phyloP scores from a whole-genome alignment of 495 filamentous ascomycete species.

The Pseudotulostoma volvatum region DNA sequence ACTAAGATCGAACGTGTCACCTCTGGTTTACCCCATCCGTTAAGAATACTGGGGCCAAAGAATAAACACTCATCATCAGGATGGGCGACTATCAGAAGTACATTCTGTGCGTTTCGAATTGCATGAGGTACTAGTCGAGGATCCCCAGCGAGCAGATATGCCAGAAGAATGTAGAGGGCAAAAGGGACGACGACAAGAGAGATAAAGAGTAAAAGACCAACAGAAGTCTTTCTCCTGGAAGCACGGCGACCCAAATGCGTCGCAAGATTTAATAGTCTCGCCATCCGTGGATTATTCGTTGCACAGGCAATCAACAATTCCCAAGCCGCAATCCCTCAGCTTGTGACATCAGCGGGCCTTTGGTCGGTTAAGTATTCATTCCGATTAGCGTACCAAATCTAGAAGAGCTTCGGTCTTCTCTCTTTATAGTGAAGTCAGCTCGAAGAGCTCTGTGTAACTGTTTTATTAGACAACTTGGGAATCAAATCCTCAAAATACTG shows the following conservation, averaged over 20 bases:
- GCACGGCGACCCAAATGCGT: constrained; percentile 3
- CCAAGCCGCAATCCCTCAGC: too few species aligned
- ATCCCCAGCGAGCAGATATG: constrained; percentile 21
- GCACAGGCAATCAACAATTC: too few species aligned
- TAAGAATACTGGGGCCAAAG: constrained; percentile 23
- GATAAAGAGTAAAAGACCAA: constrained; percentile 9
- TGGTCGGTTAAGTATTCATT: too few species aligned
- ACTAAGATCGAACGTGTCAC: constrained; percentile 19
- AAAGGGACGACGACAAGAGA: constrained; percentile 15
- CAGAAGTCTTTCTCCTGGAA: not conserved
- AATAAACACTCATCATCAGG: constrained; percentile 30
- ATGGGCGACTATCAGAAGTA: constrained; percentile 25
- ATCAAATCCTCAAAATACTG: too few species aligned
- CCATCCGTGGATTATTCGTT: too few species aligned
- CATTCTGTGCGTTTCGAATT: constrained; percentile 19
- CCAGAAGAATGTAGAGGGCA: constrained; percentile 21
- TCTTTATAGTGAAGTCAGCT: too few species aligned
- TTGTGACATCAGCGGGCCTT: too few species aligned
- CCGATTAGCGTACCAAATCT: too few species aligned
- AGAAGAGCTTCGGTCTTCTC: too few species aligned
- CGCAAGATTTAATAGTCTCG: too few species aligned
- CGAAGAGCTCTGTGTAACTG: too few species aligned
- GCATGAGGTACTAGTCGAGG: constrained; percentile 21
- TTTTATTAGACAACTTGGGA: too few species aligned
- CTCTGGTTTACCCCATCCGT: constrained; percentile 16